phyloP scores from a whole-genome alignment of 805 yeast genomes.

The Jamesozyma jinghongensis region DNA sequence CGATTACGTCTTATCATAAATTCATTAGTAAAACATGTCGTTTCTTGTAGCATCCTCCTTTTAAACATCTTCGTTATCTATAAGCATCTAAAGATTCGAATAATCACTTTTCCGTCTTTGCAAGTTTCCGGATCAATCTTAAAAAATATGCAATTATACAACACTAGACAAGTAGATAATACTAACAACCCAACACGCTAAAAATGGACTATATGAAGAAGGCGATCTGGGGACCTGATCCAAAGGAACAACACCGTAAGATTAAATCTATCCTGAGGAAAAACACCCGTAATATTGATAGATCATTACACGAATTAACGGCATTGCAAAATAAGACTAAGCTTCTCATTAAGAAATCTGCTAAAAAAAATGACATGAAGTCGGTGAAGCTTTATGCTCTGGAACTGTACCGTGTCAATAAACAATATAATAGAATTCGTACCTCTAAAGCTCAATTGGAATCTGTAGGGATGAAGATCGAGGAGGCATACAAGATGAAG shows the following conservation, averaged over 20 bases:
- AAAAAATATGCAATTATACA: no score
- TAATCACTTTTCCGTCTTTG: no score
- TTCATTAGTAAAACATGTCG: no score
- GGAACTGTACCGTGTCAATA: constrained; percentile 65
- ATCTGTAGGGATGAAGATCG: constrained; percentile 78
- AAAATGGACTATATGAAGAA: constrained; percentile 75
- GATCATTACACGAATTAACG: constrained; percentile 47
- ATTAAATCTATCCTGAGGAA: constrained; percentile 74
- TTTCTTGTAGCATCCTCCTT: no score
- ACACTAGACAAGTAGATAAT: no score
- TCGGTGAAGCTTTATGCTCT: constrained; percentile 73
- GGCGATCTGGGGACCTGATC: constrained; percentile 95
- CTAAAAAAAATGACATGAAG: constrained; percentile 65
- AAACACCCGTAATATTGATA: constrained; percentile 76
- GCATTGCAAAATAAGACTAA: constrained; percentile 73
- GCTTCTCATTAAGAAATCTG: constrained; percentile 60
- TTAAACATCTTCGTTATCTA: no score
- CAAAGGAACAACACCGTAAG: constrained; percentile 72
- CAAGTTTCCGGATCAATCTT: no score
- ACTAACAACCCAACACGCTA: no score
- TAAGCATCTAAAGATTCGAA: no score
- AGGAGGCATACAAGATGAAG: constrained; percentile 82
- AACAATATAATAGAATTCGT: constrained; percentile 64
- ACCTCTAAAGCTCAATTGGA: constrained; percentile 79
- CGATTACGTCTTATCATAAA: no score